A percentile compares a stretch with the other conserved stretches of the same genome.
phyloP scores from a whole-genome alignment of 257 asterid genomes.

The Solanum paucissectum region DNA sequence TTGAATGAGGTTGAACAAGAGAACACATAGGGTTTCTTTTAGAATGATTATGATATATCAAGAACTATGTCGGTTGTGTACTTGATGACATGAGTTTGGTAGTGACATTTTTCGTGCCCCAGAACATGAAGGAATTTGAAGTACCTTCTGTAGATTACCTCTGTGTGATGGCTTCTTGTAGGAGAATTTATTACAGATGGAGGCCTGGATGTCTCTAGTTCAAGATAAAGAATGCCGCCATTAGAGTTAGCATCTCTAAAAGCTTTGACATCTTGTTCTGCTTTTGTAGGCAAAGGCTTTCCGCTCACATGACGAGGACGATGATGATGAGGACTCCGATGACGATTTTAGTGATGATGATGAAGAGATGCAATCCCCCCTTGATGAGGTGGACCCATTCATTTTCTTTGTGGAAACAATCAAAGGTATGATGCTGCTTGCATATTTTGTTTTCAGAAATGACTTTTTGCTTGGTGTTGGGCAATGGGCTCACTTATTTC shows the following conservation, averaged over 20 bases:
- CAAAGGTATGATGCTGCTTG: constrained; percentile 36
- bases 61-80: not conserved
- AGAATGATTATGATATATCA: not conserved
- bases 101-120: not conserved
- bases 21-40: not conserved
- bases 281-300: constrained; percentile 73
- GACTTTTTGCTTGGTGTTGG: not conserved
- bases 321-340: constrained; percentile 62
- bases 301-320: constrained; percentile 53
- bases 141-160: not conserved
- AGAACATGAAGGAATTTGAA: not conserved
- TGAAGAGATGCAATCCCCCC: constrained; percentile 92
- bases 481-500: not conserved
- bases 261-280: not conserved
- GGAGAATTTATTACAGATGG: not conserved
- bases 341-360: constrained; percentile 97
- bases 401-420: constrained; percentile 80
- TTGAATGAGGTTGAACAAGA: not conserved
- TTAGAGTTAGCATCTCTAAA: not conserved
- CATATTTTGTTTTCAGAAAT: not conserved
- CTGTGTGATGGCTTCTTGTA: not conserved
- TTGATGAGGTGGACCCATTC: constrained; percentile 92
- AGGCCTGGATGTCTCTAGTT: not conserved
- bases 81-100: not conserved
- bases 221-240: not conserved